Evolutionary conservation across 2,329 filamentous ascomycete species (phyloP).

Genomic region (Aspergillus niger): DNA sequence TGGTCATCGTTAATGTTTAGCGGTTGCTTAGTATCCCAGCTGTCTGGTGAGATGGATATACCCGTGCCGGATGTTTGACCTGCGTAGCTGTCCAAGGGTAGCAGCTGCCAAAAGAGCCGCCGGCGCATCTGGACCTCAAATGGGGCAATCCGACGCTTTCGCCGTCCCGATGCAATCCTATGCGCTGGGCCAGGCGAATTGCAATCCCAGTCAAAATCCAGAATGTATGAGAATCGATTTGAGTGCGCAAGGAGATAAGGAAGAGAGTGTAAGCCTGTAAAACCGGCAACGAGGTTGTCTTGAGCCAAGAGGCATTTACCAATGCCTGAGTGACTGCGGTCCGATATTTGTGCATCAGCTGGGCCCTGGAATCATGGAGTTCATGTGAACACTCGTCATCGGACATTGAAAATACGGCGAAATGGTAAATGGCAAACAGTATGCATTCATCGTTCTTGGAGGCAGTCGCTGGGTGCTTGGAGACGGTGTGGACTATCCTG

Average conservation of each 20-base stretch:
- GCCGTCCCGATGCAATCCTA: slow-evolving; percentile 53
- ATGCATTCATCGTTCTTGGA: slow-evolving; percentile 40
- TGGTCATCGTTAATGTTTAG: slow-evolving; percentile 44
- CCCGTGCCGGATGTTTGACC: slow-evolving; percentile 34
- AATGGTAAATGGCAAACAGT: slow-evolving; percentile 30
- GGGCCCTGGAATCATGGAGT: background rate
- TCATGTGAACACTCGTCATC: slow-evolving; percentile 14
- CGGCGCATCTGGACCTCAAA: slow-evolving; percentile 48
- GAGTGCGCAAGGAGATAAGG: slow-evolving; percentile 33
- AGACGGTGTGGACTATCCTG: slow-evolving; percentile 64
- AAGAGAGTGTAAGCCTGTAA: slow-evolving; percentile 22
- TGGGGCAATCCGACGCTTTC: slow-evolving; percentile 46
- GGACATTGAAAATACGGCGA: slow-evolving; percentile 22
- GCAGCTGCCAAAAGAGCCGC: slow-evolving; percentile 30
- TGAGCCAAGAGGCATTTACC: slow-evolving; percentile 22
- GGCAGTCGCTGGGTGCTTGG: slow-evolving; percentile 33
- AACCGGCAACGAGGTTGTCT: slow-evolving; percentile 18
- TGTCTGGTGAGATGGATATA: slow-evolving; percentile 14
- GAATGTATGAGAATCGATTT: slow-evolving; percentile 50
- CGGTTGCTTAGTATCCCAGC: slow-evolving; percentile 38
- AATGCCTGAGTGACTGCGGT: slow-evolving; percentile 15
- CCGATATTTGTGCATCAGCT: slow-evolving; percentile 16
- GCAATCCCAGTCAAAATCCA: slow-evolving; percentile 55
- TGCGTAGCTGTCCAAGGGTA: slow-evolving; percentile 26
- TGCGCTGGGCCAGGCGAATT: slow-evolving; percentile 48